Evolutionary conservation across 1,284 basidiomycete species (phyloP).

Genomic region (Cerrena zonata): DNA sequence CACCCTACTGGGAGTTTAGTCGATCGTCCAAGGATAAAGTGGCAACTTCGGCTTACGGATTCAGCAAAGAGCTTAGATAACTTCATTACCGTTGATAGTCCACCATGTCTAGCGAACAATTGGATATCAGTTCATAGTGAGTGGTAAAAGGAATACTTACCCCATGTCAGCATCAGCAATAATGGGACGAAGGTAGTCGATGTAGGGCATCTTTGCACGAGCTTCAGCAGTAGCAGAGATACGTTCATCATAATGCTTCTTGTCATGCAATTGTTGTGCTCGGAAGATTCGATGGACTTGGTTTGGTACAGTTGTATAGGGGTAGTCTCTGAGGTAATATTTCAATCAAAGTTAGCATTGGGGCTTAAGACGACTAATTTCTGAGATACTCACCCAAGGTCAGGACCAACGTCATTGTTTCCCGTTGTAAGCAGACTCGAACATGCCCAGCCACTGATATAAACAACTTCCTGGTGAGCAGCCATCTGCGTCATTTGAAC

Average conservation of each 20-base stretch:
- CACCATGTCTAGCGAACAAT: conserved; percentile 65
- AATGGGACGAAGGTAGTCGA: conserved; percentile 90
- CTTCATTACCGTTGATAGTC: conserved; percentile 94
- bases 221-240: conserved; percentile 60
- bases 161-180: conserved; percentile 93
- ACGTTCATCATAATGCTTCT: conserved; percentile 82
- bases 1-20: conserved; percentile 47
- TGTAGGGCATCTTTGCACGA: conserved; percentile 62
- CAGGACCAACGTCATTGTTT: conserved; percentile 94
- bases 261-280: conserved; percentile 81
- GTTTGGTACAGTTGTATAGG: conserved; percentile 91
- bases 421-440: conserved; percentile 86
- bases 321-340: conserved; percentile 70
- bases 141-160: conserved; percentile 37
- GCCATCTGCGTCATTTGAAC: conserved; percentile 98
- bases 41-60: conserved; percentile 45
- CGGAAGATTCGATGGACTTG: conserved; percentile 83
- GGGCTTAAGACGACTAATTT: no score
- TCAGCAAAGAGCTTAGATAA: conserved; percentile 89
- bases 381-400: conserved; percentile 80
- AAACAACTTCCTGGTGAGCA: conserved; percentile 87
- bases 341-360: no score
- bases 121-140: conserved; percentile 9
- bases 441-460: conserved; percentile 90
- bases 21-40: not conserved